Percentiles rank a stretch among this genome's conserved stretches.
phyloP scores from a whole-genome alignment of 2,329 filamentous ascomycete species.

The Aspergillus fijiensis region DNA sequence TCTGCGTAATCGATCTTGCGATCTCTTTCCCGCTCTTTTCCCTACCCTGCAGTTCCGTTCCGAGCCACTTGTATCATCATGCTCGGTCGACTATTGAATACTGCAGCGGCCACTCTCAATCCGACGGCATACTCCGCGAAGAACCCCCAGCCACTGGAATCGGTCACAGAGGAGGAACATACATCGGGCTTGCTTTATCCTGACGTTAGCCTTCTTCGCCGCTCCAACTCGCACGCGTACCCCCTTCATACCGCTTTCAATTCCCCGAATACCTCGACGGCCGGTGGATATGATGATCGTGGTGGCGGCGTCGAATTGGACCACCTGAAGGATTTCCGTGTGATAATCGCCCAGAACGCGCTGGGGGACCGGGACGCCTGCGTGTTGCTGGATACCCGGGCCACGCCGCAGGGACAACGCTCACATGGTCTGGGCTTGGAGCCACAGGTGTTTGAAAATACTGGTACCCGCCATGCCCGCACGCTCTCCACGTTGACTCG shows the following conservation, averaged over 20 bases:
- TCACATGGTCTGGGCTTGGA: slow-evolving; percentile 38
- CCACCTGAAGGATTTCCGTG: slow-evolving; percentile 45
- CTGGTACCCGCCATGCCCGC: slow-evolving; percentile 35
- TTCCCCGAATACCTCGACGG: slow-evolving; percentile 44
- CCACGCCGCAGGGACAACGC: slow-evolving; percentile 24
- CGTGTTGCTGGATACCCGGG: slow-evolving; percentile 46
- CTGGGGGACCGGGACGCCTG: slow-evolving; percentile 49
- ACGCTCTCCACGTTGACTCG: slow-evolving; percentile 41
- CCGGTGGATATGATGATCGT: slow-evolving; percentile 48
- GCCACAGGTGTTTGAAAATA: slow-evolving; percentile 31
- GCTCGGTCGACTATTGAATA: slow-evolving; percentile 46
- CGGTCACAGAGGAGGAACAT: slow-evolving; percentile 51
- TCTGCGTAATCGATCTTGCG: slow-evolving; percentile 8
- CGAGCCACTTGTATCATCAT: slow-evolving; percentile 30
- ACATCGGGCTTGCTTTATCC: slow-evolving; percentile 50
- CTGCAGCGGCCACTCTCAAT: slow-evolving; percentile 45
- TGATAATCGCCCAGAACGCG: slow-evolving; percentile 50
- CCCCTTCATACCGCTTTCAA: slow-evolving; percentile 43
- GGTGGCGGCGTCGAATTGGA: slow-evolving; percentile 49
- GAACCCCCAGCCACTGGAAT: slow-evolving; percentile 44
- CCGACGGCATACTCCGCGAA: slow-evolving; percentile 41
- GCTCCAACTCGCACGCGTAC: slow-evolving; percentile 42
- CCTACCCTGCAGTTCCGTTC: slow-evolving; percentile 12
- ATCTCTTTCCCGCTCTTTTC: background rate
- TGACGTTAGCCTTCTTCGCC: slow-evolving; percentile 44